A percentile compares a stretch with the other conserved stretches of the same genome.
These are phyloP conservation scores for Pseudopithomyces chartarum DNA, from an alignment of 2,329 filamentous ascomycete species.

Conservation along the genomic window DNA sequence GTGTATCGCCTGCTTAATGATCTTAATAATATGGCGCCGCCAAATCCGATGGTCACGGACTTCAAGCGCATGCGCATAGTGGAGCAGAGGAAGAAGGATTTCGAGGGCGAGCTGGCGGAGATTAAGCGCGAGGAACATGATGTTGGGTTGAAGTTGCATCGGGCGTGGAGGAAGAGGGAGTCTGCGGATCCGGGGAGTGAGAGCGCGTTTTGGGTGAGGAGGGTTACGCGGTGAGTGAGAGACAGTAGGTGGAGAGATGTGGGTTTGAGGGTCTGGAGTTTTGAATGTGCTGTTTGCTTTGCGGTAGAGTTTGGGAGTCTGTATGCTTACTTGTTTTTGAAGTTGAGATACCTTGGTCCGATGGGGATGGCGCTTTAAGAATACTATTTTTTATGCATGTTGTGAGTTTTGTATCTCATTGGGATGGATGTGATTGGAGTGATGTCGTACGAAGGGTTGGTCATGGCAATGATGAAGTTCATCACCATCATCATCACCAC, in stretches of 20 bases:
- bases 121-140: constrained; percentile 46
- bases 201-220: constrained; percentile 46
- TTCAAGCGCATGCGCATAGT: constrained; percentile 39
- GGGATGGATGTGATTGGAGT: no score
- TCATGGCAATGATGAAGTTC: no score
- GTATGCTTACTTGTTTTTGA: no score
- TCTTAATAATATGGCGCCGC: constrained; percentile 39
- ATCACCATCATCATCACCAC: no score
- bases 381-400: no score
- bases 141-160: constrained; percentile 46
- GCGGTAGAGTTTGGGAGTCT: neutral
- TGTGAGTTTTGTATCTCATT: no score
- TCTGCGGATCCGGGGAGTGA: constrained; percentile 39
- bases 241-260: neutral
- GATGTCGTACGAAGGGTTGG: no score
- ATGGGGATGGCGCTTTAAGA: no score
- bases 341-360: no score
- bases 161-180: constrained; percentile 47
- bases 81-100: constrained; percentile 41
- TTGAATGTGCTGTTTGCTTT: neutral
- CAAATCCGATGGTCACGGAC: constrained; percentile 46
- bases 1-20: constrained; percentile 43
- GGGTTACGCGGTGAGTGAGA: constrained; percentile 37
- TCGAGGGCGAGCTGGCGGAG: constrained; percentile 45
- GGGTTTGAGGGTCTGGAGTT: neutral